Percentiles rank a stretch among this genome's conserved stretches.
phyloP scores from a whole-genome alignment of 2,329 filamentous ascomycete genomes.

The Exophiala alcalophila region DNA sequence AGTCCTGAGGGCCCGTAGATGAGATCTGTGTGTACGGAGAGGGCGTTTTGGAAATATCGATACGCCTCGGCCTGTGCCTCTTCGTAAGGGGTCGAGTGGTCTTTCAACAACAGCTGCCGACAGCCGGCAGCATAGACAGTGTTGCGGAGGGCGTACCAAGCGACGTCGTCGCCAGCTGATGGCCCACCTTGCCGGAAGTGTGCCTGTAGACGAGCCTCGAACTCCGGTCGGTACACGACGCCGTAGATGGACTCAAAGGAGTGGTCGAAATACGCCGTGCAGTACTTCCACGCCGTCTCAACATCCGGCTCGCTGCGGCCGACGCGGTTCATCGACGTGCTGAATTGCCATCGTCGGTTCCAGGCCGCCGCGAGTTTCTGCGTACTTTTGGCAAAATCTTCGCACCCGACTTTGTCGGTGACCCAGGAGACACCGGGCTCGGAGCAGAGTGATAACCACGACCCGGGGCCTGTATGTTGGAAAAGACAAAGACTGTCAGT shows the following conservation, averaged over 20 bases:
- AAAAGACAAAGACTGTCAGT: not conserved
- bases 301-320: slow-evolving; percentile 1
- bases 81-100: not conserved
- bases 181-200: not conserved
- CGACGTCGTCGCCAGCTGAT: not conserved
- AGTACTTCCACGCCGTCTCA: slow-evolving; percentile 1
- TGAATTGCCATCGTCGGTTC: slow-evolving; percentile 1
- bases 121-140: slow-evolving; percentile 6
- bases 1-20: slow-evolving; percentile 2
- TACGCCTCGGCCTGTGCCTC: not conserved
- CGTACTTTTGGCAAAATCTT: not conserved
- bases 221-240: slow-evolving; percentile 9
- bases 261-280: slow-evolving; percentile 13
- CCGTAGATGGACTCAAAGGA: slow-evolving; percentile 7
- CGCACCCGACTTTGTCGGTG: not conserved
- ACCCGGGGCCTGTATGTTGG: not conserved
- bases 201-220: not conserved
- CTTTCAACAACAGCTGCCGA: not conserved
- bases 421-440: not conserved
- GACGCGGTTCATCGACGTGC: not conserved
- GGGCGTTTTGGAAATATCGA: slow-evolving; percentile 3
- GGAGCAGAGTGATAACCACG: slow-evolving; percentile 5
- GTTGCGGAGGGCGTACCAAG: slow-evolving; percentile 11
- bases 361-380: not conserved
- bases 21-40: not conserved